Evolutionary conservation across 179 eudicot species (phyloP).

Genomic region (Beta macrorhiza): DNA sequence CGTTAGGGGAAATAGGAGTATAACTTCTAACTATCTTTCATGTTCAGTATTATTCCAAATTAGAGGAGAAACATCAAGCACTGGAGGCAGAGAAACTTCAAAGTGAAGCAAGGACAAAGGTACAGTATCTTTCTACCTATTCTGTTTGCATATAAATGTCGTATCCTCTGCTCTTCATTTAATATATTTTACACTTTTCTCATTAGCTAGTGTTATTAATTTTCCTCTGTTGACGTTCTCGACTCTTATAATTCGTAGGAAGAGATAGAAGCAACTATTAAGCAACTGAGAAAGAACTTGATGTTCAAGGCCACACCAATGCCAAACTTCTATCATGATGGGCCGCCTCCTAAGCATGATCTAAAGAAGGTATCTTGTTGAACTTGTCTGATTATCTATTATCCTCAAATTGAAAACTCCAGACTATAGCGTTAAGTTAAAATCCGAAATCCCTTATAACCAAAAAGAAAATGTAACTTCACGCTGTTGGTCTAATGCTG

Average conservation of each 20-base stretch:
- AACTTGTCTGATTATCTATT: neutral
- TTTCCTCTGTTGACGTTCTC: slow-evolving; percentile 16
- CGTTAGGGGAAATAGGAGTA: neutral
- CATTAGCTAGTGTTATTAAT: neutral
- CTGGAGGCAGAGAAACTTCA: slow-evolving; percentile 80
- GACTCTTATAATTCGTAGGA: slow-evolving; percentile 41
- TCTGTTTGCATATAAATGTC: neutral
- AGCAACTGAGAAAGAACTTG: slow-evolving; percentile 70
- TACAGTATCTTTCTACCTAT: slow-evolving; percentile 25
- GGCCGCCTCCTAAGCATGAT: slow-evolving; percentile 76
- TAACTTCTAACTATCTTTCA: slow-evolving; percentile 6
- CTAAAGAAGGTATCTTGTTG: slow-evolving; percentile 59
- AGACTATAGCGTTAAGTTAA: no score
- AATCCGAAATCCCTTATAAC: neutral
- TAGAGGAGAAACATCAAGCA: slow-evolving; percentile 67
- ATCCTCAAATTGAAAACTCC: neutral
- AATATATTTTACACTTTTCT: neutral
- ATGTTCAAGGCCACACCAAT: slow-evolving; percentile 77
- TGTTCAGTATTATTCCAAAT: slow-evolving; percentile 61
- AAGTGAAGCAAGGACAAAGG: slow-evolving; percentile 79
- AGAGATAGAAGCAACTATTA: slow-evolving; percentile 62
- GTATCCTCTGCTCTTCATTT: neutral
- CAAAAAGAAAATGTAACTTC: neutral
- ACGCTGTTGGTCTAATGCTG: neutral
- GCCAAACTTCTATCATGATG: slow-evolving; percentile 93